Evolutionary conservation across 176 grass and related monocot species (phyloP), one percentile per base, ranked within the genome.

Genomic region (Pontederia crassipes): DNA sequence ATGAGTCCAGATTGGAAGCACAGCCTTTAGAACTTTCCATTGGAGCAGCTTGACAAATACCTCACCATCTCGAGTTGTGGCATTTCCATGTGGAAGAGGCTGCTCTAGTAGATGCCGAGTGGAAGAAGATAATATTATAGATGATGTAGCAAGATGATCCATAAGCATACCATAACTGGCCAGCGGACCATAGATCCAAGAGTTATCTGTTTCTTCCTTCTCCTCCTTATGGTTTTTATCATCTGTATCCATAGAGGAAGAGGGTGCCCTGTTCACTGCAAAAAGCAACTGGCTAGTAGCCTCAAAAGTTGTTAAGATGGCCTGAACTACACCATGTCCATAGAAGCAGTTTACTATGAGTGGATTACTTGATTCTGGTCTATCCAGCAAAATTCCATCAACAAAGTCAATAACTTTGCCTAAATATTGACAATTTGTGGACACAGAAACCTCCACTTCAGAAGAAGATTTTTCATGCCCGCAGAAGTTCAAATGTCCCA

Each of bases 201-300:
- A 80, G 61, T 58, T 88, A 72, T 98, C 81, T 29, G 71, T n/a
- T 65, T 86, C 87, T 26, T 78, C 85, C 57, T 77, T 85, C 65
- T 87, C 81, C 66, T 72, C 79, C 62, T 55, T 79, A 50, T 45
- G 66, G 65, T 73, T 80, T 77, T 72, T 80, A 68, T 92, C 84
- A 46, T 82, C 79, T 4, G 68, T 98, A 29, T 98, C 84, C 93
- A 98, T 92, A 72, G 87, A 81, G 3, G 93, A 92, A 20, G 84
- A 73, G 4, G 72, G 87, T 14, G 69, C 32, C 71, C 84, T 72
- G 56, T 80, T 89, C 66, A 80, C 86, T 4, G 87, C 48, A 53
- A 98, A 98, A 72, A 98, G 93, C 76, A 98, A 83, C 79, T 98
- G 87, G 48, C 93, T 98, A 11, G 93, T 92, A 58, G 93, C 93